Evolutionary conservation across 352 stramenopile genomes (phyloP).

Genomic region (Phytopythium ostracodes): DNA sequence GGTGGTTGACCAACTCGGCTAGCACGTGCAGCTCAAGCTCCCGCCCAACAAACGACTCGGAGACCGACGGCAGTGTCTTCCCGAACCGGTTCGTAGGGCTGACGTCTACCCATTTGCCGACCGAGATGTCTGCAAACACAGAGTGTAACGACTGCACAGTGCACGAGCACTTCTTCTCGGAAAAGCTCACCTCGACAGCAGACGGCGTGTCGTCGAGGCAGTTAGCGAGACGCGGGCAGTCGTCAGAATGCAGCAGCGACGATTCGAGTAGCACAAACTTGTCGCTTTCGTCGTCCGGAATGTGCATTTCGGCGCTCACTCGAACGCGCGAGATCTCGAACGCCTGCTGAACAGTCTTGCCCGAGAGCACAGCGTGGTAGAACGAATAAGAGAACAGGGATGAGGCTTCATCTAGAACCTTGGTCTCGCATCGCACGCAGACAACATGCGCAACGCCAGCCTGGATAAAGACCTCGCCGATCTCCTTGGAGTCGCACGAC

Average conservation of each 20-base stretch:
- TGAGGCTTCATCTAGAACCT: constrained; percentile 66
- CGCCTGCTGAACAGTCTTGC: constrained; percentile 69
- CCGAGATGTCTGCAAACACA: constrained; percentile 68
- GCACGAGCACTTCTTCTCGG: constrained; percentile 45
- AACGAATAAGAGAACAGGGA: constrained; percentile 77
- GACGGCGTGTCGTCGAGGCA: constrained; percentile 15
- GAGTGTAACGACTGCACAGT: constrained; percentile 45
- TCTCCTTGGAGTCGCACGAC: constrained; percentile 69
- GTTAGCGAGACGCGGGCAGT: constrained; percentile 34
- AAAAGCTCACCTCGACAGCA: constrained; percentile 53
- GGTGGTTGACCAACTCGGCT: constrained; percentile 46
- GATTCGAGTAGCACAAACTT: constrained; percentile 79
- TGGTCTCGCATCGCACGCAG: constrained; percentile 64
- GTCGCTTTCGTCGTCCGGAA: constrained; percentile 55
- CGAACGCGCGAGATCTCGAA: constrained; percentile 73
- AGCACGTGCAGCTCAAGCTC: constrained; percentile 74
- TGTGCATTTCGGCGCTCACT: constrained; percentile 65
- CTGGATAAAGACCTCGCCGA: constrained; percentile 79
- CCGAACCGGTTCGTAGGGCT: constrained; percentile 62
- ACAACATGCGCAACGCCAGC: constrained; percentile 75
- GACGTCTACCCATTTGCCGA: constrained; percentile 73
- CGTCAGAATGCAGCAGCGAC: constrained; percentile 49
- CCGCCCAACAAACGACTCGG: constrained; percentile 68
- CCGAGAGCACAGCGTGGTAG: constrained; percentile 67
- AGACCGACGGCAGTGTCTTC: constrained; percentile 63